These are phyloP conservation scores for Tricholomella constricta DNA, from an alignment of 768 basidiomycete species.

Conservation along the genomic window DNA sequence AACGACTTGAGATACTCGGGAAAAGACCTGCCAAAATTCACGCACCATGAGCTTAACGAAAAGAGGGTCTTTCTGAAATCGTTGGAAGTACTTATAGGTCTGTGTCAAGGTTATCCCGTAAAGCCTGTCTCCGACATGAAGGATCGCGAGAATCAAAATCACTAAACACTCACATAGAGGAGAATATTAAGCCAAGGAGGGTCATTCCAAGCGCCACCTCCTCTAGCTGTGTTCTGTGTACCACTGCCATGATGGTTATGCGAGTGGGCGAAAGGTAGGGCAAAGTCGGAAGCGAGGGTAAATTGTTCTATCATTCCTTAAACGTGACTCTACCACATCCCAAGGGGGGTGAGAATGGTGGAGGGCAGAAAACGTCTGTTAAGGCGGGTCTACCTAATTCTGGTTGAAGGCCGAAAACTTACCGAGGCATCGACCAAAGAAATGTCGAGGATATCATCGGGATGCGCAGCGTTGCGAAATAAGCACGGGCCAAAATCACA, in stretches of 20 bases:
- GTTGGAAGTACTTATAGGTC: slow-evolving; percentile 33
- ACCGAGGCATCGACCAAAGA: not conserved
- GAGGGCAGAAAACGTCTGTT: not conserved
- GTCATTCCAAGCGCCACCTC: slow-evolving; percentile 36
- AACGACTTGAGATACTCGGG: not conserved
- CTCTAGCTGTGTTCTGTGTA: slow-evolving; percentile 20
- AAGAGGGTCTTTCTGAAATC: slow-evolving; percentile 30
- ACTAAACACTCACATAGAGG: slow-evolving; percentile 28
- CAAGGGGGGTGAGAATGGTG: not conserved
- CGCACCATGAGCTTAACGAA: slow-evolving; percentile 29
- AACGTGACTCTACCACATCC: not conserved
- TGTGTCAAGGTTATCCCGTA: slow-evolving; percentile 35
- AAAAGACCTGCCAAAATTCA: not conserved
- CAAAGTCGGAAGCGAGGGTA: not conserved
- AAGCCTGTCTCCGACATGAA: slow-evolving; percentile 16
- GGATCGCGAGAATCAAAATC: not conserved
- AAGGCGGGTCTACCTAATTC: not conserved
- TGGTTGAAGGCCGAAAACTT: not conserved
- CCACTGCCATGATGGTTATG: slow-evolving; percentile 6
- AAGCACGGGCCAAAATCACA: slow-evolving; percentile 4
- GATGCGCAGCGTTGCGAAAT: not conserved
- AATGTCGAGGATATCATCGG: slow-evolving; percentile 1
- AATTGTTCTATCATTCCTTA: not conserved
- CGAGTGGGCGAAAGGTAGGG: not conserved
- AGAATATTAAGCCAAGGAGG: slow-evolving; percentile 32